A percentile compares a stretch with the other conserved stretches of the same genome.
phyloP scores from a whole-genome alignment of 495 filamentous ascomycete genomes.

The Lasiosphaeria miniovina region DNA sequence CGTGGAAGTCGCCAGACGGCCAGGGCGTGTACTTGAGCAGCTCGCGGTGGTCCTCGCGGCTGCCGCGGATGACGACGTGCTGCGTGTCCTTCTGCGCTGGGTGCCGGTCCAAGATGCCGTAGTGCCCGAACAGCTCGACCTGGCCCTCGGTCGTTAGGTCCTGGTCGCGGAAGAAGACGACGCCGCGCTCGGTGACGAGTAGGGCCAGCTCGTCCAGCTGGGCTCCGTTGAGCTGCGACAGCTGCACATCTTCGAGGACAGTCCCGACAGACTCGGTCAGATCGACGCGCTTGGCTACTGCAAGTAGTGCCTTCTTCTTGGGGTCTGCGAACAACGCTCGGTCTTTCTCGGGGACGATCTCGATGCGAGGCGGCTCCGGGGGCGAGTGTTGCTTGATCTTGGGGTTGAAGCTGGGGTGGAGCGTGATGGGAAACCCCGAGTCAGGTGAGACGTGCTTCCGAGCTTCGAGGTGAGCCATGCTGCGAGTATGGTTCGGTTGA shows the following conservation, averaged over 20 bases:
- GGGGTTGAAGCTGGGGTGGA: slow-evolving; percentile 60
- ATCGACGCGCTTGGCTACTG: slow-evolving; percentile 42
- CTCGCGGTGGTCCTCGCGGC: slow-evolving; percentile 38
- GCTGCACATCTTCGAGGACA: slow-evolving; percentile 45
- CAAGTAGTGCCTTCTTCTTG: slow-evolving; percentile 47
- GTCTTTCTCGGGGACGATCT: slow-evolving; percentile 44
- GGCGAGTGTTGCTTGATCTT: slow-evolving; percentile 48
- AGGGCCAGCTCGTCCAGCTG: slow-evolving; percentile 47
- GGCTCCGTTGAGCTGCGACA: slow-evolving; percentile 39
- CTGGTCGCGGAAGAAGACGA: slow-evolving; percentile 51
- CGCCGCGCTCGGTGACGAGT: slow-evolving; percentile 44
- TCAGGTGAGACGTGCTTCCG: slow-evolving; percentile 37
- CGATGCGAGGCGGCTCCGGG: slow-evolving; percentile 41
- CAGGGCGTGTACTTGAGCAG: slow-evolving; percentile 41
- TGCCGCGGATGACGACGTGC: slow-evolving; percentile 36
- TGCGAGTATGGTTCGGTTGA: background rate
- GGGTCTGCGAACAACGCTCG: slow-evolving; percentile 51
- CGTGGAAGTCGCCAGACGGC: slow-evolving; percentile 43
- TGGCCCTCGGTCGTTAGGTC: slow-evolving; percentile 51
- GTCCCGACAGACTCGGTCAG: slow-evolving; percentile 55
- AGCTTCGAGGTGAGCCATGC: slow-evolving; percentile 33
- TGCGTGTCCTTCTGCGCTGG: slow-evolving; percentile 46
- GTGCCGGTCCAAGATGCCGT: slow-evolving; percentile 47
- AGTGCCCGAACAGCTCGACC: slow-evolving; percentile 52
- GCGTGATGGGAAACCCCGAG: slow-evolving; percentile 36